Evolutionary conservation across 345 rosid genomes (phyloP).

Genomic region (Bruguiera sexangula): DNA sequence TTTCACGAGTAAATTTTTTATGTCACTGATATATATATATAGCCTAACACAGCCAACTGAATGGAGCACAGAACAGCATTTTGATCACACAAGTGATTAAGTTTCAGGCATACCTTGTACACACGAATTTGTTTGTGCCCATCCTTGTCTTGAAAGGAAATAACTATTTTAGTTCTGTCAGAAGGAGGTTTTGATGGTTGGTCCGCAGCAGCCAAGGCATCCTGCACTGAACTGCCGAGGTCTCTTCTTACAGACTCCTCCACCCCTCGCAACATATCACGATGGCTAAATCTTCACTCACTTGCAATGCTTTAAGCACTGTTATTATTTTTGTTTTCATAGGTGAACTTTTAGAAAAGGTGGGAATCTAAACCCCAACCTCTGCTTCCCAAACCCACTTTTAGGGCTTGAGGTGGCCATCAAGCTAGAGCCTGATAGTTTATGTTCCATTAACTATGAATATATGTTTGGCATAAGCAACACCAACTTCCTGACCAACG

Average conservation of each 20-base stretch:
- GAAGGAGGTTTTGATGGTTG: slow-evolving; percentile 27
- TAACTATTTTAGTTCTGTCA: slow-evolving; percentile 66
- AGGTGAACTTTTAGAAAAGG: too few relatives aligned
- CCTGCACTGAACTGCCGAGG: slow-evolving; percentile 24
- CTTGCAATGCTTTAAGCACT: too few relatives aligned
- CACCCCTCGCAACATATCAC: slow-evolving; percentile 44
- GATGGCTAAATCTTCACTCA: too few relatives aligned
- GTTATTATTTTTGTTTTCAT: too few relatives aligned
- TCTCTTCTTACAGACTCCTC: slow-evolving; percentile 48
- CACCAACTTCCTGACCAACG: too few relatives aligned
- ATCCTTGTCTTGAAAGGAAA: slow-evolving; percentile 68
- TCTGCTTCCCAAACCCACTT: too few relatives aligned
- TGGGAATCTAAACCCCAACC: too few relatives aligned
- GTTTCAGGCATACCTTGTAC: slow-evolving; percentile 44
- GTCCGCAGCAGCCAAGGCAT: slow-evolving; percentile 32
- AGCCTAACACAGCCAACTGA: background rate
- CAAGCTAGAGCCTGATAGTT: too few relatives aligned
- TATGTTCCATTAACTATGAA: too few relatives aligned
- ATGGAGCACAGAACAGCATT: background rate
- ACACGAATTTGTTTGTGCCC: slow-evolving; percentile 58
- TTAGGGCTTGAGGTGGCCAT: too few relatives aligned
- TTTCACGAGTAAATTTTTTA: background rate
- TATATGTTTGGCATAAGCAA: too few relatives aligned
- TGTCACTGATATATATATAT: background rate
- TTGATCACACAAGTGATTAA: background rate